Percentiles rank a stretch among this genome's conserved stretches.
Evolutionary conservation across 2,329 filamentous ascomycete species (phyloP).

Genomic region (Colletotrichum lentis): DNA sequence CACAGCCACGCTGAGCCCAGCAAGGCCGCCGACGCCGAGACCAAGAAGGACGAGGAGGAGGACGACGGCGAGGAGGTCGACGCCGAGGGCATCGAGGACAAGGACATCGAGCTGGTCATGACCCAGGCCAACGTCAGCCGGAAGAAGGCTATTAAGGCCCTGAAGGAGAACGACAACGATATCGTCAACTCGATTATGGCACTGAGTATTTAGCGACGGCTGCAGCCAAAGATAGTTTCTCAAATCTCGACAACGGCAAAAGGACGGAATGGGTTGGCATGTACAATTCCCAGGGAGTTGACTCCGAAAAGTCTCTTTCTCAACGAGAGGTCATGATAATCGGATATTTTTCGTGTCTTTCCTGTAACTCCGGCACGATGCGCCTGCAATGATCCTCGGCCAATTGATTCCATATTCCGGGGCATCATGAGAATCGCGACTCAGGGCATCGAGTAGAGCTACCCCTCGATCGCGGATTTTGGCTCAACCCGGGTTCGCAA

Average conservation of each 20-base stretch:
- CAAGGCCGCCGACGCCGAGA: conserved; percentile 69
- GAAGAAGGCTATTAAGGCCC: conserved; percentile 98
- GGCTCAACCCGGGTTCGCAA: conserved; percentile 17
- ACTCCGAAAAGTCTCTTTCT: conserved; percentile 36
- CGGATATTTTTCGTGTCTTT: conserved; percentile 3
- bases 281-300: conserved; percentile 40
- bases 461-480: conserved; percentile 29
- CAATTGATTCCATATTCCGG: neutral
- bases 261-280: conserved; percentile 41
- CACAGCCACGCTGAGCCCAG: conserved; percentile 76
- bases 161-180: conserved; percentile 99
- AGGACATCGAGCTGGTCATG: conserved; percentile 99
- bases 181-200: conserved; percentile 99
- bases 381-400: no score
- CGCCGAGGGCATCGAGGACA: conserved; percentile 92
- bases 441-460: neutral
- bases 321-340: conserved; percentile 36
- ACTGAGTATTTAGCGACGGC: conserved; percentile 73
- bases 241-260: conserved; percentile 36
- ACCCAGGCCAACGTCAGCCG: conserved; percentile 94
- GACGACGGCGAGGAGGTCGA: conserved; percentile 97
- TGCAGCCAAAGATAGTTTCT: conserved; percentile 23
- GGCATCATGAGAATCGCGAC: neutral
- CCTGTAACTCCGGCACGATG: neutral
- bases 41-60: conserved; percentile 81